Evolutionary conservation across 2,329 filamentous ascomycete species (phyloP), one percentile per base, ranked within the genome.

Genomic region (Exophiala oligosperma): DNA sequence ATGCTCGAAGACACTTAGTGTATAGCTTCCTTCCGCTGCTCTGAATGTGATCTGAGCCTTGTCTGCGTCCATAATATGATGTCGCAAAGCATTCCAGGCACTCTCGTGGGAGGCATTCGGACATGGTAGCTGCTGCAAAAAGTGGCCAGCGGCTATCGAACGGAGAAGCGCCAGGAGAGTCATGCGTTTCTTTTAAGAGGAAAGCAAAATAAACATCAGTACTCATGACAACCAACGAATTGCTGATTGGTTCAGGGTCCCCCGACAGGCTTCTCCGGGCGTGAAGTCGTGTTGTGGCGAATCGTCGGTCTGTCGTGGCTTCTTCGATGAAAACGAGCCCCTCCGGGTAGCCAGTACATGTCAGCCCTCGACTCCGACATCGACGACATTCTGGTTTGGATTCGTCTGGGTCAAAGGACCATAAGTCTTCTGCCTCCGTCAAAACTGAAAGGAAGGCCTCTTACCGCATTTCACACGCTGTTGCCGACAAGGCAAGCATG

Each of bases 61-160:
- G 35, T n/a, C 52, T 17, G 9, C 52, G 43, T 29, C 43, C 43
- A 29, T 48, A 54, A 23, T 48, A 54, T 0, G 52, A 54, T 11
- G 44, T 46, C 21, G 52, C 52, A 37, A 54, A 54, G 28, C 29
- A 54, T 23, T 17, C 49, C 28, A 54, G 40, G 24, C 52, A 54
- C 12, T 37, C 32, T 12, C 43, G 43, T 24, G 52, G 41, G 23
- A 54, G 52, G 35, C 35, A 41, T 23, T 49, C 52, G 12, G 43
- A 14, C 23, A 40, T 43, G 14, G 35, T 5, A 17, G 49, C 32
- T 28, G 43, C 44, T 14, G 28, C 7, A 26, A 54, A 49, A 5
- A 43, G 43, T 12, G 52, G 52, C 52, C 52, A 54, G 17, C 24
- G 52, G 5, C 35, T 46, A 26, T 54, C 52, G 7, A 54, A 24